phyloP scores from a whole-genome alignment of 2,329 filamentous ascomycete species.

The Cordyceps pruinosa region DNA sequence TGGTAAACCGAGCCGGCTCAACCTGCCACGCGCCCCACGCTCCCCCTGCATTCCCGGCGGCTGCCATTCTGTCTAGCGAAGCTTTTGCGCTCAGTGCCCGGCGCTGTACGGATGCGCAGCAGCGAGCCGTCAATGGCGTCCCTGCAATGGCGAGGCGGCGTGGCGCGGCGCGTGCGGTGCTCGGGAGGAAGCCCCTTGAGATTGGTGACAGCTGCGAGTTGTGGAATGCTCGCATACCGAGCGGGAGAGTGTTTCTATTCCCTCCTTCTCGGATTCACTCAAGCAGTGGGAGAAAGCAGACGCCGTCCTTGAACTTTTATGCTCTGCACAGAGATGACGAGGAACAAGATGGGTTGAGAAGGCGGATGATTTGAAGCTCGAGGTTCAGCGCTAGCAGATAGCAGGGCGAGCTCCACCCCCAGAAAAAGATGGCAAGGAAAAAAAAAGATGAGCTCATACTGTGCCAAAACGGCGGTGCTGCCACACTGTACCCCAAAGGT shows the following conservation, averaged over 20 bases:
- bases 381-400: neutral
- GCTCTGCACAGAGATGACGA: neutral
- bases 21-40: conserved; percentile 36
- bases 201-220: neutral
- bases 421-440: neutral
- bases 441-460: conserved; percentile 28
- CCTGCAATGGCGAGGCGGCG: neutral
- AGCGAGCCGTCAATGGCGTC: neutral
- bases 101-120: neutral
- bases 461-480: conserved; percentile 19
- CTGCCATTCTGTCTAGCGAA: neutral
- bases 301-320: neutral
- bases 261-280: neutral
- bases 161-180: neutral
- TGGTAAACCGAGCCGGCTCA: conserved; percentile 36
- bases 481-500: conserved; percentile 4
- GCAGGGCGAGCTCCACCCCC: conserved; percentile 3
- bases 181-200: neutral
- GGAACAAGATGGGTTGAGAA: neutral
- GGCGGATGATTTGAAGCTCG: neutral
- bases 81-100: neutral
- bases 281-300: neutral
- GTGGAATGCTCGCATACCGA: conserved; percentile 5
- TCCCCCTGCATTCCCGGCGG: conserved; percentile 19
- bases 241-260: neutral